phyloP scores from a whole-genome alignment of 768 basidiomycete genomes.

The Lactarius evosmus region DNA sequence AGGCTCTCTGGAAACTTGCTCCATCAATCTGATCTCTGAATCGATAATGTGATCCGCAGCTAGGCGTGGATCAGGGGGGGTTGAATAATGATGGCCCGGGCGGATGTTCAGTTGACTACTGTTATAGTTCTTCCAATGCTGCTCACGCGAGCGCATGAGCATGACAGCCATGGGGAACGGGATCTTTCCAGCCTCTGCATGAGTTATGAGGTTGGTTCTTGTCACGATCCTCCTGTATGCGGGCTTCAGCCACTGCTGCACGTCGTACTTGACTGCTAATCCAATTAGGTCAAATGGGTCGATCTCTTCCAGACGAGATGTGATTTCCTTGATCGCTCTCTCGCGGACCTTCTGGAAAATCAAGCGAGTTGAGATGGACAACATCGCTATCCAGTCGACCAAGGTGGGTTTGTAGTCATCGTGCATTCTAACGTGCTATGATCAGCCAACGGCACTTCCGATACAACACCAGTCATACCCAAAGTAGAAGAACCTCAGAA shows the following conservation, averaged over 20 bases:
- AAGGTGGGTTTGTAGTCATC: constrained; percentile 1
- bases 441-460: not conserved
- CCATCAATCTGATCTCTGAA: constrained; percentile 11
- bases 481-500: constrained; percentile 29
- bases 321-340: constrained; percentile 26
- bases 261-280: constrained; percentile 26
- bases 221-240: constrained; percentile 20
- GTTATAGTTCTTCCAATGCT: constrained; percentile 2
- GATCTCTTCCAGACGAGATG: constrained; percentile 3
- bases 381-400: constrained; percentile 26
- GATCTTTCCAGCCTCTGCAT: constrained; percentile 10
- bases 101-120: not conserved
- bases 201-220: constrained; percentile 1
- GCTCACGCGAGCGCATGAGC: constrained; percentile 22
- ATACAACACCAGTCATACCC: constrained; percentile 15
- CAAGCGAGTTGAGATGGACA: constrained; percentile 24
- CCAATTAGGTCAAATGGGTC: constrained; percentile 27
- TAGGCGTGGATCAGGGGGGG: not conserved
- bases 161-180: constrained; percentile 12
- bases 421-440: constrained; percentile 20
- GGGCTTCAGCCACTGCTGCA: constrained; percentile 28
- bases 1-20: not conserved
- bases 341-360: constrained; percentile 22
- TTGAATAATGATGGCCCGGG: not conserved
- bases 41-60: not conserved